Evolutionary conservation across 2,329 filamentous ascomycete species (phyloP).

Genomic region (Alternaria gaisen): DNA sequence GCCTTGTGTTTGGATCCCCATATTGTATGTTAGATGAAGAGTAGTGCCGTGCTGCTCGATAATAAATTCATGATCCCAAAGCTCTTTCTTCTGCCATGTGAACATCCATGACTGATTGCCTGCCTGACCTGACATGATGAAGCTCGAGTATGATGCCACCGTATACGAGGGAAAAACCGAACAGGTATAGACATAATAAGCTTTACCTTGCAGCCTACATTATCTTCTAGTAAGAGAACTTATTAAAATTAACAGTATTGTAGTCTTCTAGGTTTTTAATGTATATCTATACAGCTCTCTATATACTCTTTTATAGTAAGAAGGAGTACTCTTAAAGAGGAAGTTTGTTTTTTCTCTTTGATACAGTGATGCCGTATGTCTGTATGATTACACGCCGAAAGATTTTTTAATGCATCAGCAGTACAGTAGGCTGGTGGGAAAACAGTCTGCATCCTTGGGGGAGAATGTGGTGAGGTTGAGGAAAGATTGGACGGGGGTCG

Average conservation of each 20-base stretch:
- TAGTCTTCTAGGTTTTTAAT: no score
- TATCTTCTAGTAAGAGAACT: no score
- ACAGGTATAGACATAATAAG: not conserved
- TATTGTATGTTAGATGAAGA: not conserved
- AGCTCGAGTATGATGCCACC: not conserved
- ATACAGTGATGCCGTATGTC: not conserved
- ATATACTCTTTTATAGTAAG: no score
- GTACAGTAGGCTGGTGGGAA: not conserved
- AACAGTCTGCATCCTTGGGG: not conserved
- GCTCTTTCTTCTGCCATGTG: not conserved
- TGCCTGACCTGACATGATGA: not conserved
- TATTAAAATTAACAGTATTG: no score
- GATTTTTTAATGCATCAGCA: not conserved
- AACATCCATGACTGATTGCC: not conserved
- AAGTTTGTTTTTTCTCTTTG: no score
- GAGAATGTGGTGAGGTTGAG: not conserved
- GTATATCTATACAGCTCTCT: no score
- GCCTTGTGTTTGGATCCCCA: not conserved
- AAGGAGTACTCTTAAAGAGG: no score
- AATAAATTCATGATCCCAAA: constrained; percentile 2
- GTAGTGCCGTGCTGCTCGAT: not conserved
- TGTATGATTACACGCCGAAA: not conserved
- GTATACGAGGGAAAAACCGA: no score
- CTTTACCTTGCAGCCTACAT: not conserved
- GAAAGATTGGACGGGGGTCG: not conserved